Evolutionary conservation across 345 rosid species (phyloP).

Genomic region (Rubroshorea leprosula): DNA sequence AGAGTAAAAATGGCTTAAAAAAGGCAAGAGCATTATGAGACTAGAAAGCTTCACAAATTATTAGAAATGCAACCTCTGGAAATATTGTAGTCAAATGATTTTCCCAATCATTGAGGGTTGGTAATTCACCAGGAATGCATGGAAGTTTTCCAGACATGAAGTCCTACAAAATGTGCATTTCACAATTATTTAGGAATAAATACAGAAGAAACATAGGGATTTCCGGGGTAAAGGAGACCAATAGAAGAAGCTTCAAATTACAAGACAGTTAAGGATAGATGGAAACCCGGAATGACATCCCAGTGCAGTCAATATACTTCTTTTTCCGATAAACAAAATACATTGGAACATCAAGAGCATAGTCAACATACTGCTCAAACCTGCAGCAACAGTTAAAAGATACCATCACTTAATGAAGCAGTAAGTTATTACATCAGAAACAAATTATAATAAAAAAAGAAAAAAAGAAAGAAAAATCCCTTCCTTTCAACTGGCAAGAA

Average conservation of each 20-base stretch:
- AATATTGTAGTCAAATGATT: conserved; percentile 93
- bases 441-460: too few relatives aligned
- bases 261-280: conserved; percentile 43
- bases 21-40: conserved; percentile 10
- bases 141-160: conserved; percentile 95
- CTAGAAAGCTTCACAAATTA: conserved; percentile 2
- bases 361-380: conserved; percentile 98
- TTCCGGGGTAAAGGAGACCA: conserved; percentile 3
- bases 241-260: conserved; percentile 26
- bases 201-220: neutral
- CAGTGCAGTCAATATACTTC: conserved; percentile 86
- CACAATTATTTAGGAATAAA: neutral
- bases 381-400: conserved; percentile 34
- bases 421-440: too few relatives aligned
- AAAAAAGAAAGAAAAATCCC: too few relatives aligned
- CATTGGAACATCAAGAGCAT: conserved; percentile 99
- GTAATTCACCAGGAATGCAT: conserved; percentile 85
- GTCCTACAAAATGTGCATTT: conserved; percentile 56
- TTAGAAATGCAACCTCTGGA: conserved; percentile 66
- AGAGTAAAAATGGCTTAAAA: conserved; percentile 11
- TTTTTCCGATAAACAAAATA: conserved; percentile 84
- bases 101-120: conserved; percentile 94
- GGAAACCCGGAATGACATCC: conserved; percentile 91
- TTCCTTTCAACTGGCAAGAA: too few relatives aligned
- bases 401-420: neutral